phyloP scores from a whole-genome alignment of 495 filamentous ascomycete species.

The Penicillium soppii region DNA sequence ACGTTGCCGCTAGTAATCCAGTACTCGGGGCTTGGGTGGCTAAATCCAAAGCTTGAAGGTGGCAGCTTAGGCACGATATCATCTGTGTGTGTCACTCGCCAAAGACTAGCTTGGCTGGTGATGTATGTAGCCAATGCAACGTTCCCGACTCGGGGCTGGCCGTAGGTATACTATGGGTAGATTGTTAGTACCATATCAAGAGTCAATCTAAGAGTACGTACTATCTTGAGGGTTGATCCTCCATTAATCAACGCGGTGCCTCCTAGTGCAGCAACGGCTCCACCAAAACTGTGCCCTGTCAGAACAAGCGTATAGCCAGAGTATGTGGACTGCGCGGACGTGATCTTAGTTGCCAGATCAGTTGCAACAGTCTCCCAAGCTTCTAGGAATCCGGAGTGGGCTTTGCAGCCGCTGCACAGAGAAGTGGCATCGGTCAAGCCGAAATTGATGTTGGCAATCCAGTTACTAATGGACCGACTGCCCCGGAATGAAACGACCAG shows the following conservation, averaged over 20 bases:
- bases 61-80: constrained; percentile 69
- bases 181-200: neutral
- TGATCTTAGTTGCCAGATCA: constrained; percentile 37
- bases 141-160: constrained; percentile 67
- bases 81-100: constrained; percentile 64
- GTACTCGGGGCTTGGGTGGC: constrained; percentile 68
- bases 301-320: constrained; percentile 54
- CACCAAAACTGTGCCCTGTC: constrained; percentile 71
- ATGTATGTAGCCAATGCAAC: constrained; percentile 54
- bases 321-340: constrained; percentile 35
- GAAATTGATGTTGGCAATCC: constrained; percentile 61
- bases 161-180: constrained; percentile 58
- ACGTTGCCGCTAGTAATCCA: constrained; percentile 50
- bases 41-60: constrained; percentile 52
- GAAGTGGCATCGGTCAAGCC: constrained; percentile 24
- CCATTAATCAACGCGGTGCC: constrained; percentile 55
- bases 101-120: constrained; percentile 48
- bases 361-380: constrained; percentile 50
- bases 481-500: constrained; percentile 74
- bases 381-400: constrained; percentile 54
- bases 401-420: constrained; percentile 47
- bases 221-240: constrained; percentile 37
- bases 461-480: constrained; percentile 60
- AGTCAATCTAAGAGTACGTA: constrained; percentile 13
- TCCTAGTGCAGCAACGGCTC: constrained; percentile 60